Conservation (phyloP, 2,329 filamentous ascomycete genomes). For the Blumeriella jaapii region DNA sequence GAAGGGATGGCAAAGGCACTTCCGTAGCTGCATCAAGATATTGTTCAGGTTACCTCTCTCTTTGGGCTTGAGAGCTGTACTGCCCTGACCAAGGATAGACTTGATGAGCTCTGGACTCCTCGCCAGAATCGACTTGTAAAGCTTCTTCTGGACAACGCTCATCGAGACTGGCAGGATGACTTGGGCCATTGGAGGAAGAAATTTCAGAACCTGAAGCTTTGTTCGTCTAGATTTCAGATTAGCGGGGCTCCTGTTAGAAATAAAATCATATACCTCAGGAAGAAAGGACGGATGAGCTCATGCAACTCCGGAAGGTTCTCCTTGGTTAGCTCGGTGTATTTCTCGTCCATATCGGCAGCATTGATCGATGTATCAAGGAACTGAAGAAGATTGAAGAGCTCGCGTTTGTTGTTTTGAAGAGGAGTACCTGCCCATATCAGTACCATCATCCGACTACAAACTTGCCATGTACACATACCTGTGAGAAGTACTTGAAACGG, state of each 20-base stretch:
- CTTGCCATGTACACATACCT: slow-evolving; percentile 39
- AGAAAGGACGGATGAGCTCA: slow-evolving; percentile 64
- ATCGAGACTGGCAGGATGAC: slow-evolving; percentile 95
- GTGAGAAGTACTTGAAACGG: slow-evolving; percentile 76
- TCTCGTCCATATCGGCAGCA: slow-evolving; percentile 60
- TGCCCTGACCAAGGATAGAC: slow-evolving; percentile 64
- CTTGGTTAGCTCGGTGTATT: slow-evolving; percentile 68
- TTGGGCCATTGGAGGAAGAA: slow-evolving; percentile 85
- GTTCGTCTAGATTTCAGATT: slow-evolving; percentile 46
- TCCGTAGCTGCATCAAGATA: slow-evolving; percentile 88
- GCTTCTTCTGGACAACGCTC: slow-evolving; percentile 83
- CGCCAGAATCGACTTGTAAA: slow-evolving; percentile 86
- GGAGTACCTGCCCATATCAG: slow-evolving; percentile 48
- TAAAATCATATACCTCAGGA: slow-evolving; percentile 33
- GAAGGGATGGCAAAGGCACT: slow-evolving; percentile 92
- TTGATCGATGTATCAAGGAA: slow-evolving; percentile 67
- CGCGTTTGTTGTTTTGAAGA: slow-evolving; percentile 87
- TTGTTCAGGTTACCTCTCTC: slow-evolving; percentile 83
- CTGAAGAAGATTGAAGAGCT: slow-evolving; percentile 92
- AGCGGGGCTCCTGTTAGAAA: neutral
- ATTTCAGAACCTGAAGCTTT: slow-evolving; percentile 81
- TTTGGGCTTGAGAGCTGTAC: slow-evolving; percentile 44
- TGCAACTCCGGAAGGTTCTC: slow-evolving; percentile 76
- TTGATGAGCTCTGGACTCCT: slow-evolving; percentile 85
- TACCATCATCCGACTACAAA: slow-evolving; percentile 6